Evolutionary conservation across 768 basidiomycete species (phyloP).

Genomic region (Cystoderma amianthinum): DNA sequence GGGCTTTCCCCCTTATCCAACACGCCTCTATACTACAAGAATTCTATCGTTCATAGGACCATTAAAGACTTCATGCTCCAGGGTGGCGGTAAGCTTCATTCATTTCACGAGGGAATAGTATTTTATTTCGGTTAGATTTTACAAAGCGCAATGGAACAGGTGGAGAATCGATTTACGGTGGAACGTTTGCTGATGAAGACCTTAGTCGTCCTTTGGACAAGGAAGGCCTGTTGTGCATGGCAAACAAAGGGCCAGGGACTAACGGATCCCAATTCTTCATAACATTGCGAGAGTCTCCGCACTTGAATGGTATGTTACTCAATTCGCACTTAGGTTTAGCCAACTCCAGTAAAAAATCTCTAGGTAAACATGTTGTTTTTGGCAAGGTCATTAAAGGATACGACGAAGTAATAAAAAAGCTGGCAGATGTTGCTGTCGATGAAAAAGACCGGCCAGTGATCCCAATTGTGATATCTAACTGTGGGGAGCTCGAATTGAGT

Average conservation of each 20-base stretch:
- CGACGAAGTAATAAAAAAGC: conserved; percentile 47
- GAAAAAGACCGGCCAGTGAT: conserved; percentile 65
- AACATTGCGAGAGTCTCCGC: conserved; percentile 68
- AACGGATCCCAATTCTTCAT: conserved; percentile 88
- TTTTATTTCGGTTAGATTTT: conserved; percentile 48
- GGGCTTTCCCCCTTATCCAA: conserved; percentile 63
- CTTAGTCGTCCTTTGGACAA: conserved; percentile 55
- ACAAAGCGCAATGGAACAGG: conserved; percentile 75
- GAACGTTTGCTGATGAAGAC: conserved; percentile 74
- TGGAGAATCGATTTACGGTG: conserved; percentile 78
- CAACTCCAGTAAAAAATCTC: not conserved
- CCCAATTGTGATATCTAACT: conserved; percentile 65
- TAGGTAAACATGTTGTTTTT: conserved; percentile 48
- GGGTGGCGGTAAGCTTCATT: conserved; percentile 48
- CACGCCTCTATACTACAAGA: conserved; percentile 73
- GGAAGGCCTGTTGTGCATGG: conserved; percentile 83
- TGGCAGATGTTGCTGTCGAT: conserved; percentile 64
- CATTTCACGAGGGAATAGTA: not conserved
- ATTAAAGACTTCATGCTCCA: conserved; percentile 80
- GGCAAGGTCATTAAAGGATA: conserved; percentile 54
- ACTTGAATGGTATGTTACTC: conserved; percentile 57
- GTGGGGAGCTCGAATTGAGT: conserved; percentile 79
- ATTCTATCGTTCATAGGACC: conserved; percentile 69
- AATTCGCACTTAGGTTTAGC: conserved; percentile 12
- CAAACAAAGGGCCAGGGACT: conserved; percentile 78